phyloP scores from a whole-genome alignment of 2,329 filamentous ascomycete species.

The Ceratocystis variospora region DNA sequence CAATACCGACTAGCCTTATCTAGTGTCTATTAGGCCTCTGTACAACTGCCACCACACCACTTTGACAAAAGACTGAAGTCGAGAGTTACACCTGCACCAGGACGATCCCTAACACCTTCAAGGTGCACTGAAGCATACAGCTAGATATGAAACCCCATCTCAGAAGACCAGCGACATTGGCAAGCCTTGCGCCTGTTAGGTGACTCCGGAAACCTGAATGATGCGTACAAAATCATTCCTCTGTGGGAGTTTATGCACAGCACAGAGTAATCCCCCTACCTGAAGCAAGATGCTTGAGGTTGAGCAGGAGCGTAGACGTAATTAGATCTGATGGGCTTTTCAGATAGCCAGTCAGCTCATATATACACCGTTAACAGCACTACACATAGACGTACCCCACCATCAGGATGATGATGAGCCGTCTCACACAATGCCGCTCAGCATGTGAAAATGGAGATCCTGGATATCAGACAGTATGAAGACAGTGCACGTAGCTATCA shows the following conservation, averaged over 20 bases:
- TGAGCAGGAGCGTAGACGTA: too few relatives aligned
- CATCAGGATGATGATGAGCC: background rate
- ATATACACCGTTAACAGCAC: background rate
- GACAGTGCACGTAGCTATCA: too few relatives aligned
- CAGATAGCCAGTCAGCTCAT: background rate
- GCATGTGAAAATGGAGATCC: constrained; percentile 9
- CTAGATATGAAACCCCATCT: constrained; percentile 26
- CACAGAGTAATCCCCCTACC: constrained; percentile 11
- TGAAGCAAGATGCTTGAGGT: constrained; percentile 9
- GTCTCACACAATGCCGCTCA: background rate
- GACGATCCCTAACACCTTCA: constrained; percentile 29
- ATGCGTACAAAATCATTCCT: constrained; percentile 26
- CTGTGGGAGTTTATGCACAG: constrained; percentile 29
- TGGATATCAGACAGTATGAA: background rate
- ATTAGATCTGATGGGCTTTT: background rate
- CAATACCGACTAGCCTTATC: background rate
- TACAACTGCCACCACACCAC: constrained; percentile 31
- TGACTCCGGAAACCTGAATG: constrained; percentile 27
- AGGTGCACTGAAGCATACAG: constrained; percentile 27
- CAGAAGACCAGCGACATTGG: constrained; percentile 23
- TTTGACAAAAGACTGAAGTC: constrained; percentile 43
- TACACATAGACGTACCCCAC: background rate
- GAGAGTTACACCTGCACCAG: constrained; percentile 42
- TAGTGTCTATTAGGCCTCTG: constrained; percentile 28
- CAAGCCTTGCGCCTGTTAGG: constrained; percentile 33